Evolutionary conservation across 2,329 filamentous ascomycete genomes (phyloP).

Genomic region (Cladosporium sp.): DNA sequence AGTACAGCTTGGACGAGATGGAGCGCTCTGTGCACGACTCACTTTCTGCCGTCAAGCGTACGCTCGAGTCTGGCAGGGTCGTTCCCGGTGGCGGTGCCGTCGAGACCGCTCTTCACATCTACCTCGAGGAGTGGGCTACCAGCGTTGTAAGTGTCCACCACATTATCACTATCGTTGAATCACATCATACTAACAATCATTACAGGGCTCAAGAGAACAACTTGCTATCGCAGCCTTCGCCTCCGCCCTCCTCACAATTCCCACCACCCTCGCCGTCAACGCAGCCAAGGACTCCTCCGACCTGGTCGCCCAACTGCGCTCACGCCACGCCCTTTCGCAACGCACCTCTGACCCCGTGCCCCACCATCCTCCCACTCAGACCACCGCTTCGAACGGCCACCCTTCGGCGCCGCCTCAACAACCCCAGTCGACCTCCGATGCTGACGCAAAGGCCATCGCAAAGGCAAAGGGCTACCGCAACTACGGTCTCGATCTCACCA

Average conservation of each 20-base stretch:
- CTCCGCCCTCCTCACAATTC: slow-evolving; percentile 86
- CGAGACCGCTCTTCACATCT: slow-evolving; percentile 98
- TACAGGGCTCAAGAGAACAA: slow-evolving; percentile 81
- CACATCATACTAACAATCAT: slow-evolving; percentile 10
- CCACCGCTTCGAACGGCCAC: slow-evolving; percentile 18
- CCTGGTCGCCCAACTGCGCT: slow-evolving; percentile 90
- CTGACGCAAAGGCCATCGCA: slow-evolving; percentile 81
- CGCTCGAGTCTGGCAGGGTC: slow-evolving; percentile 91
- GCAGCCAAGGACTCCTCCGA: slow-evolving; percentile 95
- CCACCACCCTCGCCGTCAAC: slow-evolving; percentile 94
- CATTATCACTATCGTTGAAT: not conserved
- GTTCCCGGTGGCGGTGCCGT: slow-evolving; percentile 95
- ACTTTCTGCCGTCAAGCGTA: slow-evolving; percentile 93
- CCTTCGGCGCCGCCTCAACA: slow-evolving; percentile 15
- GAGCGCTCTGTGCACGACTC: slow-evolving; percentile 97
- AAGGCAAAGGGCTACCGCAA: slow-evolving; percentile 98
- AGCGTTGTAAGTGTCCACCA: slow-evolving; percentile 61
- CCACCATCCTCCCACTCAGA: slow-evolving; percentile 32
- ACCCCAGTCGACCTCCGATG: slow-evolving; percentile 31
- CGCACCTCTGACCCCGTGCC: slow-evolving; percentile 76
- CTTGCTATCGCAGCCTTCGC: slow-evolving; percentile 97
- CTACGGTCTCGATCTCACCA: slow-evolving; percentile 87
- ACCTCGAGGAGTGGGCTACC: slow-evolving; percentile 96
- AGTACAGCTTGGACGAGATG: slow-evolving; percentile 98
- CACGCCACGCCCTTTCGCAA: slow-evolving; percentile 89